Conservation (phyloP, 495 filamentous ascomycete species). For the Talaromyces thailandensis region DNA sequence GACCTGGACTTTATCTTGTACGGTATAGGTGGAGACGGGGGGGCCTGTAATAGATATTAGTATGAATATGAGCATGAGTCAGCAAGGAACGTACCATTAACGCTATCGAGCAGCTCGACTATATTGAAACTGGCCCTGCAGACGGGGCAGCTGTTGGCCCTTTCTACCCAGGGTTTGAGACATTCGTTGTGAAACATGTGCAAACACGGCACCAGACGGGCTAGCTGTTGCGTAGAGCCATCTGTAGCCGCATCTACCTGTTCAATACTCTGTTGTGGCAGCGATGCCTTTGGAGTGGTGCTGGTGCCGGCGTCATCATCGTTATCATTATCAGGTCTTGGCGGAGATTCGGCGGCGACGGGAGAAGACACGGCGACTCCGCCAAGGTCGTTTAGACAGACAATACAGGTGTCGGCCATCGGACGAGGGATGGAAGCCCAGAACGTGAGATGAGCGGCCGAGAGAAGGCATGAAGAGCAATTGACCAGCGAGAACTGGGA, state of each 20-base stretch:
- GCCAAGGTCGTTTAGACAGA: slow-evolving; percentile 88
- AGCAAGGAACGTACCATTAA: slow-evolving; percentile 56
- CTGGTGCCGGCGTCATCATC: slow-evolving; percentile 23
- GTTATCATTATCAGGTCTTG: slow-evolving; percentile 32
- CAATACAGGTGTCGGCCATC: slow-evolving; percentile 93
- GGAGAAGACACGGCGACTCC: slow-evolving; percentile 42
- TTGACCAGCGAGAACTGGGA: slow-evolving; percentile 4
- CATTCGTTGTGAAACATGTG: slow-evolving; percentile 90
- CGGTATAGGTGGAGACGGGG: slow-evolving; percentile 68
- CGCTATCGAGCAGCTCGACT: slow-evolving; percentile 69
- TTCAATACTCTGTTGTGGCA: slow-evolving; percentile 2
- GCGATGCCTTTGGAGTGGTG: background rate
- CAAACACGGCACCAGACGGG: slow-evolving; percentile 64
- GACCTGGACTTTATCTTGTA: slow-evolving; percentile 83
- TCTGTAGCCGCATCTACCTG: slow-evolving; percentile 16
- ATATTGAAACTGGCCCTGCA: slow-evolving; percentile 85
- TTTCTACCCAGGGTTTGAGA: slow-evolving; percentile 83
- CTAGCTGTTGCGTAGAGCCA: slow-evolving; percentile 44
- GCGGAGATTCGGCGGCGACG: slow-evolving; percentile 34
- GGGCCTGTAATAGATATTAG: slow-evolving; percentile 41
- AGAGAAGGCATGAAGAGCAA: slow-evolving; percentile 41
- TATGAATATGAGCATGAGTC: background rate
- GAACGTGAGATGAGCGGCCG: slow-evolving; percentile 18
- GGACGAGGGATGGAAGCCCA: slow-evolving; percentile 27
- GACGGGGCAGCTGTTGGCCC: slow-evolving; percentile 96